phyloP scores from a whole-genome alignment of 805 yeast genomes.

The Saccharomycopsis sp. region DNA sequence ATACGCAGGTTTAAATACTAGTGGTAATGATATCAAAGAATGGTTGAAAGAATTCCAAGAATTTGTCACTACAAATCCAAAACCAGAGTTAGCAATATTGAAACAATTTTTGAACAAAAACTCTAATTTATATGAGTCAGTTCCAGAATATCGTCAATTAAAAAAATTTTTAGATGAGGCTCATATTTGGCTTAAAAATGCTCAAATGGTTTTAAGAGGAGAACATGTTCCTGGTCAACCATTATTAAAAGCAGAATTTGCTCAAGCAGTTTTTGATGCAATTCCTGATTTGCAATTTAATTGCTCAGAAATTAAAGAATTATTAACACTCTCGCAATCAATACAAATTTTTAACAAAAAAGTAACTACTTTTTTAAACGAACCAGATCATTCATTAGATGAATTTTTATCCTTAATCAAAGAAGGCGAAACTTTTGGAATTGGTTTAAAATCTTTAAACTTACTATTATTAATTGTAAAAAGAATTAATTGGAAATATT shows the following conservation, averaged over 20 bases:
- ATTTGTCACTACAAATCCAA: conserved; percentile 29
- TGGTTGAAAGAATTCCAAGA: conserved; percentile 43
- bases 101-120: conserved; percentile 38
- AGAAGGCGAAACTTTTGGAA: conserved; percentile 50
- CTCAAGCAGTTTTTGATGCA: conserved; percentile 27
- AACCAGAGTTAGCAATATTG: conserved; percentile 37
- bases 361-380: conserved; percentile 31
- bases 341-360: conserved; percentile 40
- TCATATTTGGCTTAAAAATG: conserved; percentile 42
- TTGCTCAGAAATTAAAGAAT: conserved; percentile 49
- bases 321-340: conserved; percentile 42
- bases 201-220: conserved; percentile 34
- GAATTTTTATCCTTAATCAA: conserved; percentile 45
- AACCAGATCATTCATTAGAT: conserved; percentile 24
- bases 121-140: conserved; percentile 39
- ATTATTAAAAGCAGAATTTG: conserved; percentile 3
- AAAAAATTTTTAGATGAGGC: conserved; percentile 34
- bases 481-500: conserved; percentile 31
- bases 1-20: conserved; percentile 27
- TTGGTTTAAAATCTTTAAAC: conserved; percentile 39
- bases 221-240: not conserved
- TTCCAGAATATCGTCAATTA: conserved; percentile 30
- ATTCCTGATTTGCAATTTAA: conserved; percentile 42
- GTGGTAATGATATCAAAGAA: conserved; percentile 34
- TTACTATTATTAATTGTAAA: conserved; percentile 29